A percentile compares a stretch with the other conserved stretches of the same genome.
These are phyloP conservation scores for Phaeosphaeriaceae sp. DNA, from an alignment of 2,329 filamentous ascomycete species.

Conservation along the genomic window DNA sequence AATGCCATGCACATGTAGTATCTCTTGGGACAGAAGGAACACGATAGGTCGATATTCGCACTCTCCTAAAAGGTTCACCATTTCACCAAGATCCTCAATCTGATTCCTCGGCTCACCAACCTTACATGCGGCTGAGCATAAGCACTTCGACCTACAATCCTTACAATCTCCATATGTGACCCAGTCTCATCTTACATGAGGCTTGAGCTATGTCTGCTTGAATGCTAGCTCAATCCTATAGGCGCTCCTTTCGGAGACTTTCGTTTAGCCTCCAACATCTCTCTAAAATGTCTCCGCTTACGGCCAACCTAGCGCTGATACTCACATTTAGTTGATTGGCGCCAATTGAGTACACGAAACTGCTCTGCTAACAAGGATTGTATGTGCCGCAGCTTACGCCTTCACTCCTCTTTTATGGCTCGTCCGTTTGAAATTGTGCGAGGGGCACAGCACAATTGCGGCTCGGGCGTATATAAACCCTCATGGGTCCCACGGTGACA, in stretches of 20 bases:
- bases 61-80: too few relatives aligned
- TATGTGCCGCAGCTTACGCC: neutral
- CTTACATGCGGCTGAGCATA: neutral
- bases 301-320: neutral
- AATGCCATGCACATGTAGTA: too few relatives aligned
- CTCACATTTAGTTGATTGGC: neutral
- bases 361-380: neutral
- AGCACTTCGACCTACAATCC: neutral
- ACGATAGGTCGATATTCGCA: too few relatives aligned
- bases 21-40: too few relatives aligned
- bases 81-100: neutral
- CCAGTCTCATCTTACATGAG: neutral
- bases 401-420: neutral
- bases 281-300: conserved; percentile 7
- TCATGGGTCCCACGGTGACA: neutral
- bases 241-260: conserved; percentile 5
- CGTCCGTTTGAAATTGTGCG: neutral
- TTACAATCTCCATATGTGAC: neutral
- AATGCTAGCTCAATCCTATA: neutral
- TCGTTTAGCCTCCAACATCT: neutral
- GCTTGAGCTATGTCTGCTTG: neutral
- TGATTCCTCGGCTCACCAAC: neutral
- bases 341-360: neutral
- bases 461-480: neutral
- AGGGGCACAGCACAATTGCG: neutral